These are phyloP conservation scores for Sugiyamaella castrensis DNA, from an alignment of 1,139 yeast genomes.

Conservation along the genomic window DNA sequence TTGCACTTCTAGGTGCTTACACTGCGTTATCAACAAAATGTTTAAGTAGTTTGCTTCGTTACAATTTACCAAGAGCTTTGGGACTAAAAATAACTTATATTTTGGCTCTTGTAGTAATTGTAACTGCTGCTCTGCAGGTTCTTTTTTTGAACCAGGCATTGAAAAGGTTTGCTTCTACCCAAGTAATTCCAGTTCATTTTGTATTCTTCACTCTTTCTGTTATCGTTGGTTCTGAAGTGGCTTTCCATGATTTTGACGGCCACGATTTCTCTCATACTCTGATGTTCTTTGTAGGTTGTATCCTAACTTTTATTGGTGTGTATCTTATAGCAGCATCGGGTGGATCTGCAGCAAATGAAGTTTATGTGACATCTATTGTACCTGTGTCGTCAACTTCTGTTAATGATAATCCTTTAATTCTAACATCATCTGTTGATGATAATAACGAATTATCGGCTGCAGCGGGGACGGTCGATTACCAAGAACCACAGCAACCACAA, in stretches of 20 bases:
- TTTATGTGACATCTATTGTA: neutral
- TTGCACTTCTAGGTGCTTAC: conserved; percentile 46
- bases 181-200: conserved; percentile 48
- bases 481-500: too few species aligned
- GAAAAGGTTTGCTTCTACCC: conserved; percentile 41
- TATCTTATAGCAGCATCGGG: conserved; percentile 35
- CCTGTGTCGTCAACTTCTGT: too few species aligned
- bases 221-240: conserved; percentile 41
- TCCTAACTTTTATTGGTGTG: conserved; percentile 43
- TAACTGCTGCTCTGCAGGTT: conserved; percentile 42
- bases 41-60: conserved; percentile 38
- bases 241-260: conserved; percentile 42
- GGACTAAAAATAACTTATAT: conserved; percentile 34
- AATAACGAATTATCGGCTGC: neutral
- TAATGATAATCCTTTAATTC: too few species aligned
- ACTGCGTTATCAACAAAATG: conserved; percentile 45
- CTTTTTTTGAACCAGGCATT: conserved; percentile 40
- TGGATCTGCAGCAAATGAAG: neutral
- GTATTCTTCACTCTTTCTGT: conserved; percentile 45
- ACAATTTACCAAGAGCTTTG: conserved; percentile 32
- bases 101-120: conserved; percentile 33
- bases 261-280: conserved; percentile 26
- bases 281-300: conserved; percentile 38
- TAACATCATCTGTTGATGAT: too few species aligned
- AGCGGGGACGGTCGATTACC: neutral